A percentile compares a stretch with the other conserved stretches of the same genome.
Evolutionary conservation across 208 protist genomes (phyloP).

Genomic region (Trichomonas gallinae): DNA sequence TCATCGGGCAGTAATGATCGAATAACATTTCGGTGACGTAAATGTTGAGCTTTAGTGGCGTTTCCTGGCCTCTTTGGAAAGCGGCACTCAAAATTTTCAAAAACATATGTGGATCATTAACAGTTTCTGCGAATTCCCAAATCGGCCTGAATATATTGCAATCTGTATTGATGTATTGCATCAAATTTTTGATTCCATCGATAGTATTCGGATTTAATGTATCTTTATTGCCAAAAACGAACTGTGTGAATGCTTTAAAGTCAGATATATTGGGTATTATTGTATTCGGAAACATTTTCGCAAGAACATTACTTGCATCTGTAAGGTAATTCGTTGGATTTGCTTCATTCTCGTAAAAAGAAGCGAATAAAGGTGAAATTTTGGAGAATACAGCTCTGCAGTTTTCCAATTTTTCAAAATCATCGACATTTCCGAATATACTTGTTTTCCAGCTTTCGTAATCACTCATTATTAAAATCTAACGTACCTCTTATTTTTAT

Average conservation of each 20-base stretch:
- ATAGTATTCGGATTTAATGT: neutral
- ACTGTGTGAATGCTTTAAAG: neutral
- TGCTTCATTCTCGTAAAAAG: neutral
- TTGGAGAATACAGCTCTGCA: neutral
- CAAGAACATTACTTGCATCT: neutral
- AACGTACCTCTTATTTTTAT: too few species aligned
- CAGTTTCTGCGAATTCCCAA: neutral
- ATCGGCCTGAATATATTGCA: neutral
- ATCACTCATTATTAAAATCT: neutral
- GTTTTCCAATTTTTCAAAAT: neutral
- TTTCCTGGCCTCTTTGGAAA: neutral
- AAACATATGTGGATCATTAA: neutral
- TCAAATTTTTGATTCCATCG: neutral
- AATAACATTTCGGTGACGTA: neutral
- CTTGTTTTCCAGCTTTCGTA: neutral
- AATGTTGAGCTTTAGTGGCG: neutral
- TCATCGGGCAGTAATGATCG: slow-evolving; percentile 8
- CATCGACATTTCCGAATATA: neutral
- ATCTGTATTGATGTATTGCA: neutral
- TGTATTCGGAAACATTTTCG: neutral
- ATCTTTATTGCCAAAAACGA: neutral
- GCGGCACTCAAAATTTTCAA: neutral
- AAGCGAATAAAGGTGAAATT: neutral
- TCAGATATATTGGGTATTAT: neutral
- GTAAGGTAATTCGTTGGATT: neutral